These are phyloP conservation scores for Camelina sativa DNA, from an alignment of 345 rosid species.

Conservation along the genomic window DNA sequence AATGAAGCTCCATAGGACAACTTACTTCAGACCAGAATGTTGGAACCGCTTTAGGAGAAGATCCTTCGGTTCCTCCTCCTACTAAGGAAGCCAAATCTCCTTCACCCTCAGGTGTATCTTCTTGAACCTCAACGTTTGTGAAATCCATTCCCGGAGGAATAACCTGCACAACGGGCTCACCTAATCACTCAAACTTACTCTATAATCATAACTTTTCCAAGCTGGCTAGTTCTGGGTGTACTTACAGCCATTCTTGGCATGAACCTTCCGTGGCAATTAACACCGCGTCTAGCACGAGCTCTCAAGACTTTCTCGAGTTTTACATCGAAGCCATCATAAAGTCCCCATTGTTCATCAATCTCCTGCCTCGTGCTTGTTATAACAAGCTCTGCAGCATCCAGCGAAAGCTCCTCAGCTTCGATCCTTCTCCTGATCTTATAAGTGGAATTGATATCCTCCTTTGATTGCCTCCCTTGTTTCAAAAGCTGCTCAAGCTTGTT, in stretches of 20 bases:
- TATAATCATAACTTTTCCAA: neutral
- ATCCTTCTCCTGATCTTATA: constrained; percentile 95
- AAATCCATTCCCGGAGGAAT: constrained; percentile 99
- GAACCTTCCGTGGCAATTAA: constrained; percentile 89
- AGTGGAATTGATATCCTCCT: constrained; percentile 87
- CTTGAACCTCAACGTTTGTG: constrained; percentile 88
- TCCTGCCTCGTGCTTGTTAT: constrained; percentile 96
- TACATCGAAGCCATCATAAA: constrained; percentile 97
- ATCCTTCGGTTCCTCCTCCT: constrained; percentile 66
- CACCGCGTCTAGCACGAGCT: constrained; percentile 90
- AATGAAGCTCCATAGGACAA: constrained; percentile 11
- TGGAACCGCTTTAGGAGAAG: constrained; percentile 89
- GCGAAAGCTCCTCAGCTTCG: constrained; percentile 91
- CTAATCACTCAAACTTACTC: constrained; percentile 8
- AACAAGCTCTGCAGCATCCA: constrained; percentile 96
- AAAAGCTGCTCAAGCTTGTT: constrained; percentile 97
- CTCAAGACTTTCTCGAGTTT: constrained; percentile 93
- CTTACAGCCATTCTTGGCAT: constrained; percentile 99
- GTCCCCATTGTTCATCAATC: constrained; percentile 99
- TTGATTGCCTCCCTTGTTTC: constrained; percentile 90
- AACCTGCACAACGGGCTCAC: constrained; percentile 53
- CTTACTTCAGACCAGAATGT: constrained; percentile 93
- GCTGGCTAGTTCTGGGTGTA: constrained; percentile 9
- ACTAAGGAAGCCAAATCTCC: constrained; percentile 65
- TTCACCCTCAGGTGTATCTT: constrained; percentile 78